Evolutionary conservation across 306 rosid species (phyloP), one percentile per base, ranked within the genome.

Genomic region (Gleditsia sinensis): DNA sequence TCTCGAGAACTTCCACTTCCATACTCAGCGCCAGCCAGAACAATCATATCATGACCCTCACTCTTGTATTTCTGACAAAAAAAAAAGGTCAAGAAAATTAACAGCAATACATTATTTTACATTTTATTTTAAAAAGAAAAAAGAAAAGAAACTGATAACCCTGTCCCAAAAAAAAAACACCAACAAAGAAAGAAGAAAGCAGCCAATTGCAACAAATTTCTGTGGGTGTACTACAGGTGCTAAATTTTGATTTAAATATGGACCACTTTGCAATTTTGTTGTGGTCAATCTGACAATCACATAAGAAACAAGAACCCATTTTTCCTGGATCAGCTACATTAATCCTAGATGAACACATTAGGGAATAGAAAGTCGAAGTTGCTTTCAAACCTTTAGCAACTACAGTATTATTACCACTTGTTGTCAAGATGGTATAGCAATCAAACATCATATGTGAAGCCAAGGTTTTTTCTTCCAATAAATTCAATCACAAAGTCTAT

Each of bases 1-100:
- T 94, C 98, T 30, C 97, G 96, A 21, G 98, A 94, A 76, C 97
- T 94, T 84, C 98, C 98, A 71, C 97, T 94, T 37, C 98, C 97
- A 66, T 94, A 91, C 79, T 94, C 97, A 27, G 98, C 92, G 66
- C 98, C 97, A 45, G 98, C 98, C 57, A 94, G 71, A 75, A 94
- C 86, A 67, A 94, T 86, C 24, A 89, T 88, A 36, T 76, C 90
- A 32, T 88, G 84, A 58, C 97, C 98, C 71, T 89, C 91, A 33
- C 82, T 82, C 85, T 86, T 88, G 91, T 94, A 94, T 71, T 78
- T 89, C 98, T 91, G 91, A 63, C 39, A 72, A 80, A 3, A 17
- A 59, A 72, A 34, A 4, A 34, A 43, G 53, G 75, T 78, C 39
- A 50, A 46, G 20, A 42, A 67, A 61, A 53, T n/a, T 25, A 49